Evolutionary conservation across 192 early-diverging fungal genomes (phyloP), one percentile per base, ranked within the genome.

Genomic region (Coemansia sp.): DNA sequence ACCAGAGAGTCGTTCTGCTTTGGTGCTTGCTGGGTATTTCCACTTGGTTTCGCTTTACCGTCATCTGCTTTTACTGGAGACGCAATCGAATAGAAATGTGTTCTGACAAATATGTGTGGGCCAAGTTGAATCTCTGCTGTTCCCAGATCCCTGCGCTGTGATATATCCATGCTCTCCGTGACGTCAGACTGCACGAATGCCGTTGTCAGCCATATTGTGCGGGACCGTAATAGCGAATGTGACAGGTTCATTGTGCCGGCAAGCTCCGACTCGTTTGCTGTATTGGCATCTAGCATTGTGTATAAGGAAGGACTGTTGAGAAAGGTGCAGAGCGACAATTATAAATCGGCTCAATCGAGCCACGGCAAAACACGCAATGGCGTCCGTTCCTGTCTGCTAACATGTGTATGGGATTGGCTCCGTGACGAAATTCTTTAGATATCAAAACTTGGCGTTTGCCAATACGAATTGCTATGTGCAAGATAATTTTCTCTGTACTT

Each of bases 51-150:
- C 8, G 19, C 2, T 33, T n/a, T 44, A 17, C 28, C 31, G 15
- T 7, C 4, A 14, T 41, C 22, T 62, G 23, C 20, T 2, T 36
- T n/a, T 1, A 22, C 54, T n/a, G 48, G 27, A 33, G 29, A 9
- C 22, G 5, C 36, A 14, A 69, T 19, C 22, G 53, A 42, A 58
- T 81, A 86, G 50, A 87, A 86, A 0, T 10, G 29, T 0, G 83
- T 85, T 13, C 81, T 50, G 22, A 57, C 10, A 57, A 83, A 87
- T 30, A 76, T 61, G 48, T 85, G 83, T 20, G 86, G 86, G 1
- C 86, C 86, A 1, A 87, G 75, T 37, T 83, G 68, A 1, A 87
- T 40, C 30, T 83, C 81, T 34, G 64, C 67, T 0, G 57, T 50
- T 13, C 74, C 78, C 5, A 87, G 36, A 8, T 50, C 19, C 25